A percentile compares a stretch with the other conserved stretches of the same genome.
These are phyloP conservation scores for Kluyveromyces nonfermentans DNA, from an alignment of 805 yeast species.

Conservation along the genomic window DNA sequence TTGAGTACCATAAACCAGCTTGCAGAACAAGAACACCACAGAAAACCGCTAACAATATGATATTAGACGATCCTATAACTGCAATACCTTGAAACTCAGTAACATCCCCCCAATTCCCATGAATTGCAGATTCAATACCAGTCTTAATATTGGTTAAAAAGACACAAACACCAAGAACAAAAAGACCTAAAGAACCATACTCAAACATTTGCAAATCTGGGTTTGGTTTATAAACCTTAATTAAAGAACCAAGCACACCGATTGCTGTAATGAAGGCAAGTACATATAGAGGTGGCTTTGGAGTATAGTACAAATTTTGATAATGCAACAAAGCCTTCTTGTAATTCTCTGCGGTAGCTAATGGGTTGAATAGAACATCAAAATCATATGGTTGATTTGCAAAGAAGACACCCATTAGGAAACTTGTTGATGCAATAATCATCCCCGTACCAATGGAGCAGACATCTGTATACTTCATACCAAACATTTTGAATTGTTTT, in stretches of 20 bases:
- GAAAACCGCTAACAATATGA: constrained; percentile 61
- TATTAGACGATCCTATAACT: constrained; percentile 83
- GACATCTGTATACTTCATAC: constrained; percentile 19
- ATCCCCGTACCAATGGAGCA: constrained; percentile 25
- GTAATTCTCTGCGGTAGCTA: constrained; percentile 43
- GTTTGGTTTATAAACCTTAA: constrained; percentile 79
- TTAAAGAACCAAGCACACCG: constrained; percentile 64
- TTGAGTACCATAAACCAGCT: constrained; percentile 82
- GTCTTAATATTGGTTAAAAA: constrained; percentile 80
- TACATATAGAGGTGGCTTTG: constrained; percentile 33
- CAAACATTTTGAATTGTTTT: background rate
- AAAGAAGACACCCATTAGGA: constrained; percentile 70
- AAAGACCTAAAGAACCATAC: constrained; percentile 73
- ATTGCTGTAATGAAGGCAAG: constrained; percentile 55
- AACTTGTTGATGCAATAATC: constrained; percentile 44
- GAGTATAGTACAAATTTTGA: constrained; percentile 58
- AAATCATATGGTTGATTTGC: constrained; percentile 78
- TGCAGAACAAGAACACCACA: constrained; percentile 79
- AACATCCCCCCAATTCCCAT: constrained; percentile 91
- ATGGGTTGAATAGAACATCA: constrained; percentile 58
- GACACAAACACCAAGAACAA: constrained; percentile 63
- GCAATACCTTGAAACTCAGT: constrained; percentile 76
- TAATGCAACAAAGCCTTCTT: constrained; percentile 64
- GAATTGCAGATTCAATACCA: constrained; percentile 60
- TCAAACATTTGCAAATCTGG: constrained; percentile 83